These are phyloP conservation scores for Ophiostoma sp. DNA, from an alignment of 2,329 filamentous ascomycete genomes.

Conservation along the genomic window DNA sequence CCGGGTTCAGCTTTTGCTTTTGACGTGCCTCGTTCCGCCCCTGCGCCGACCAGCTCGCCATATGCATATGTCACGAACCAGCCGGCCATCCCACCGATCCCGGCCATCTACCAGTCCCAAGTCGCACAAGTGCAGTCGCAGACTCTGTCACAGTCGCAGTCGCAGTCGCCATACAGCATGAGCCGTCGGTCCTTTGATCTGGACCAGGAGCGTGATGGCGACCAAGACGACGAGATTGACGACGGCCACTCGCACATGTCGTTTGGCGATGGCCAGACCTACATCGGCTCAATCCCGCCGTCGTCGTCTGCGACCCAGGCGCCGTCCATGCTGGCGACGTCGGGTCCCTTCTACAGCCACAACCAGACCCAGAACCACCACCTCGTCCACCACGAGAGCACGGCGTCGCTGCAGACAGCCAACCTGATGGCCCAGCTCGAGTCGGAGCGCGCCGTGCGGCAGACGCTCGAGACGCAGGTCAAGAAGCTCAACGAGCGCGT, in stretches of 20 bases:
- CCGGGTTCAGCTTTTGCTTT: too few species aligned
- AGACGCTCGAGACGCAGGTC: constrained; percentile 52
- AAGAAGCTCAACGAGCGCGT: constrained; percentile 47
- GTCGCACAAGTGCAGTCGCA: constrained; percentile 26
- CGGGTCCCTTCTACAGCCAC: not conserved
- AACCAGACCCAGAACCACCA: constrained; percentile 27
- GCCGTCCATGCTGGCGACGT: constrained; percentile 24
- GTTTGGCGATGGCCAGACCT: constrained; percentile 44
- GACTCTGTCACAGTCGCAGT: too few species aligned
- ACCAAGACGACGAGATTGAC: constrained; percentile 18
- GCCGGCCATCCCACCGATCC: constrained; percentile 28
- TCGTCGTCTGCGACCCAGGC: constrained; percentile 33
- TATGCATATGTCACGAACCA: not conserved
- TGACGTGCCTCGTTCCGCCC: constrained; percentile 28
- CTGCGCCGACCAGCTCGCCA: constrained; percentile 11
- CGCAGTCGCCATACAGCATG: constrained; percentile 32
- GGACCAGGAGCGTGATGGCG: constrained; percentile 27
- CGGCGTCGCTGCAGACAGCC: constrained; percentile 37
- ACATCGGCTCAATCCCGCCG: constrained; percentile 37
- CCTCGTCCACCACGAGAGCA: constrained; percentile 34
- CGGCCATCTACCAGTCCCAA: constrained; percentile 32
- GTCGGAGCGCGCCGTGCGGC: constrained; percentile 51
- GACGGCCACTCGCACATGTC: constrained; percentile 37
- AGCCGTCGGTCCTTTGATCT: constrained; percentile 36
- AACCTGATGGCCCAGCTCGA: constrained; percentile 49